Evolutionary conservation across 495 filamentous ascomycete species (phyloP), one percentile per base, ranked within the genome.

Genomic region (Cetradonia linearis): DNA sequence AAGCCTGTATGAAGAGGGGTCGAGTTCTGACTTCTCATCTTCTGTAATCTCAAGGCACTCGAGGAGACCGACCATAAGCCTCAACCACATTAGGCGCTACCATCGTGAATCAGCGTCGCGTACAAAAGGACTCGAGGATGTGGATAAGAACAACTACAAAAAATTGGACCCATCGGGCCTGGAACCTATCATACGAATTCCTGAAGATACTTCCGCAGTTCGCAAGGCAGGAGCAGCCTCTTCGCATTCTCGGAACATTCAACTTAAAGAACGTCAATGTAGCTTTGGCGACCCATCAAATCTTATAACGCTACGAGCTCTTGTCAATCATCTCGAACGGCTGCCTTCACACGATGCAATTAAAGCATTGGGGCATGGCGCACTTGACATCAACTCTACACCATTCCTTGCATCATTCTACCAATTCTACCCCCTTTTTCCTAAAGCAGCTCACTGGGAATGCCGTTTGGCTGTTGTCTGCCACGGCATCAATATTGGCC

Each of bases 361-460:
- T 0, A 33, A 18, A 31, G 23, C 16, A 27, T 38, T 37, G 20
- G 25, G 34, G n/a, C 18, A 23, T 27, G 31, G 34, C 16, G 47
- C 33, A 5, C 34, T 40, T 36, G 20, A 30, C 27, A 52, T 48
- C 34, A 25, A 42, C 2, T 78, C 79, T 6, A 83, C 78, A 6
- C 60, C 73, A 8, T 83, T 83, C 60, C 64, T 83, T 31, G 66
- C 61, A 16, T 70, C 71, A 23, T 77, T 82, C 36, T 70, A 82
- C 58, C 59, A 67, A 20, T 66, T 66, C 5, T 60, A 77, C 8
- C 59, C 71, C 7, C 34, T 56, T 3, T 66, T 70, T 40, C 70
- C 75, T n/a, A 59, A 62, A 6, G 50, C 68, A 20, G 67, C 70
- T 31, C 60, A 69, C 27, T 72, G 67, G 16, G 55, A 71, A 33